phyloP scores from a whole-genome alignment of 2,329 filamentous ascomycete species.

The Arthrobotrys iridis region DNA sequence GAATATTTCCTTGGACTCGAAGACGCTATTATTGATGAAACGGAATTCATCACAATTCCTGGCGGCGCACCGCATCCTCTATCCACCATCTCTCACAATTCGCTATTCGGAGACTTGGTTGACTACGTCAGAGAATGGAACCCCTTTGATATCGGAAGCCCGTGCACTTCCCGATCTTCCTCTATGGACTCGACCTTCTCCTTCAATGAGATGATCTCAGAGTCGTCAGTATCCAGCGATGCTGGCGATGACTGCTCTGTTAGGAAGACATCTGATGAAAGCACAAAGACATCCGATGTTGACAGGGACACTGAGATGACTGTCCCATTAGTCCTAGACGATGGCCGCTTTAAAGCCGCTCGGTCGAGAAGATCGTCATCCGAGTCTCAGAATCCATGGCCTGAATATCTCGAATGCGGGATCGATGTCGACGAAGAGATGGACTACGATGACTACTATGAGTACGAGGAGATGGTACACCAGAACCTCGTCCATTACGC shows the following conservation, averaged over 20 bases:
- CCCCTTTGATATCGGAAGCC: constrained; percentile 50
- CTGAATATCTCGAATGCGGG: constrained; percentile 50
- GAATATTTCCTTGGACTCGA: constrained; percentile 49
- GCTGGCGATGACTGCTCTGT: constrained; percentile 38
- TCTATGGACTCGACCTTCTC: constrained; percentile 52
- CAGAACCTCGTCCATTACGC: constrained; percentile 33
- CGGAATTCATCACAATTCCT: constrained; percentile 39
- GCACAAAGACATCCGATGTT: neutral
- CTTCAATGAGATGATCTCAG: constrained; percentile 48
- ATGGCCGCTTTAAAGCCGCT: constrained; percentile 16
- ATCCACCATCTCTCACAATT: constrained; percentile 47
- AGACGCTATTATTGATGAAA: constrained; percentile 49
- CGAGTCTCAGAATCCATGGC: constrained; percentile 45
- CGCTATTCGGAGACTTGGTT: constrained; percentile 52
- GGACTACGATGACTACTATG: constrained; percentile 52
- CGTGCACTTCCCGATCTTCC: constrained; percentile 39
- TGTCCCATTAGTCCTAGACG: constrained; percentile 38
- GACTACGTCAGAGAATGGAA: constrained; percentile 53
- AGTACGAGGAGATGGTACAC: constrained; percentile 44
- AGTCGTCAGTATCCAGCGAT: constrained; percentile 50
- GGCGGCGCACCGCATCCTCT: constrained; percentile 17
- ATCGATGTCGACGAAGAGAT: constrained; percentile 42
- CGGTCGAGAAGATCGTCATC: constrained; percentile 28
- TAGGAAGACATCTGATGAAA: constrained; percentile 40
- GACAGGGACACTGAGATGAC: constrained; percentile 32